A percentile compares a stretch with the other conserved stretches of the same genome.
These are phyloP conservation scores for Agaricales sp. DNA, from an alignment of 1,284 basidiomycete species.

Conservation along the genomic window DNA sequence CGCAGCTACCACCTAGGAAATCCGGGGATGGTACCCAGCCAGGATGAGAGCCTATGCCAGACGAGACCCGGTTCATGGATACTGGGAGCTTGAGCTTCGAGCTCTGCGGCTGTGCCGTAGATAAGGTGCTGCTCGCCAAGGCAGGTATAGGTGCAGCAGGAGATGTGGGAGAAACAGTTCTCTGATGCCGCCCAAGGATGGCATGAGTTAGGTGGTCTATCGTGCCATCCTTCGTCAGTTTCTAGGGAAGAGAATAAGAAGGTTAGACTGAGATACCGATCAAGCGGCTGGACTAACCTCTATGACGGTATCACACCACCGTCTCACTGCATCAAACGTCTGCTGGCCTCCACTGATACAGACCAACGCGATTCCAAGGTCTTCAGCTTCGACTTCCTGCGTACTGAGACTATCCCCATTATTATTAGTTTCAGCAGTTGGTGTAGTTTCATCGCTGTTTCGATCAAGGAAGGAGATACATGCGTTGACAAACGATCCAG, in stretches of 20 bases:
- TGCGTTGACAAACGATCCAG: conserved; percentile 85
- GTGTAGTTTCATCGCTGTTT: conserved; percentile 12
- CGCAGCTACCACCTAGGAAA: conserved; percentile 9
- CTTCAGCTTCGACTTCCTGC: background rate
- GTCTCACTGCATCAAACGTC: conserved; percentile 59
- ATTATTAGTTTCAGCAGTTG: conserved; percentile 11
- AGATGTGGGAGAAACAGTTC: background rate
- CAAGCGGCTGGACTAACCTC: conserved; percentile 30
- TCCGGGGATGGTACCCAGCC: background rate
- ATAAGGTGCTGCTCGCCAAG: background rate
- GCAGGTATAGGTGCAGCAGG: background rate
- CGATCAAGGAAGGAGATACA: conserved; percentile 67
- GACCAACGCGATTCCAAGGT: conserved; percentile 42
- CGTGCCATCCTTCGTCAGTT: conserved; percentile 49
- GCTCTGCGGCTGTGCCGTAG: background rate
- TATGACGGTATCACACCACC: conserved; percentile 60
- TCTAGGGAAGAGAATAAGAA: conserved; percentile 36
- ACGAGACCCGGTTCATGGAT: background rate
- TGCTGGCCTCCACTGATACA: conserved; percentile 53
- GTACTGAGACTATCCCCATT: background rate
- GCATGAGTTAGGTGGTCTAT: conserved; percentile 38
- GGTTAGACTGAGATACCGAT: conserved; percentile 2
- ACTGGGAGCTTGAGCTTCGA: background rate
- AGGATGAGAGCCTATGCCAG: background rate
- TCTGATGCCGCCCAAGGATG: conserved; percentile 28